Evolutionary conservation across 192 early-diverging fungal species (phyloP).

Genomic region (Coemansia sp.): DNA sequence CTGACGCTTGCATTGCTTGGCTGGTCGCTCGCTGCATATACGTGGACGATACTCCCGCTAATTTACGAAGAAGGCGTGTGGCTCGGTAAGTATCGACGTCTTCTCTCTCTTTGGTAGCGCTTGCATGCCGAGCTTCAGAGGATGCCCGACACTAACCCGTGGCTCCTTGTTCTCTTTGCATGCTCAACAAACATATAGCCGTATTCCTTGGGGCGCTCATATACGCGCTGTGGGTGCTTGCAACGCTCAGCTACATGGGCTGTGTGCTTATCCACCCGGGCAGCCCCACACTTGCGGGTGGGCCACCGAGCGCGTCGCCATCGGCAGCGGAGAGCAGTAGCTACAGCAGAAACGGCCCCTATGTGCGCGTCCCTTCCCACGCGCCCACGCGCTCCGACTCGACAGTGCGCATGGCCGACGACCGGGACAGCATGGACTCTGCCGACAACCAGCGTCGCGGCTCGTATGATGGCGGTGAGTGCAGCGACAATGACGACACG

Average conservation of each 20-base stretch:
- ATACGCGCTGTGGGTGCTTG: constrained; percentile 11
- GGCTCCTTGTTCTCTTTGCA: not conserved
- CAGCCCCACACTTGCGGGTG: not conserved
- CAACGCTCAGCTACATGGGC: constrained; percentile 34
- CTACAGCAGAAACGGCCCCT: constrained; percentile 14
- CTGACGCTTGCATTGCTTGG: constrained; percentile 36
- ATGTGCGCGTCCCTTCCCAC: constrained; percentile 4
- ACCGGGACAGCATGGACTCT: not conserved
- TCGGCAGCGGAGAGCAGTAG: constrained; percentile 11
- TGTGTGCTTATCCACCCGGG: constrained; percentile 42
- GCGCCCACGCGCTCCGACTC: constrained; percentile 1
- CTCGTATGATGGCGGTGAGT: constrained; percentile 4
- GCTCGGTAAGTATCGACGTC: not conserved
- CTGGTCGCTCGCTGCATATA: constrained; percentile 36
- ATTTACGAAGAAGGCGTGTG: constrained; percentile 10
- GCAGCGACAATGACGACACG: constrained; percentile 18
- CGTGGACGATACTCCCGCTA: constrained; percentile 19
- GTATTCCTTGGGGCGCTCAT: not conserved
- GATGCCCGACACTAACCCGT: not conserved
- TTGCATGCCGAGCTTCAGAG: no score
- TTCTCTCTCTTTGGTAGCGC: not conserved
- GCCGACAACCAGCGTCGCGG: constrained; percentile 7
- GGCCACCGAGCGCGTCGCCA: not conserved
- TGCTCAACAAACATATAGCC: not conserved
- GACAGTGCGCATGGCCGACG: constrained; percentile 3